Conservation (phyloP, 768 basidiomycete genomes). For the Xerocomellus dryophilus region DNA sequence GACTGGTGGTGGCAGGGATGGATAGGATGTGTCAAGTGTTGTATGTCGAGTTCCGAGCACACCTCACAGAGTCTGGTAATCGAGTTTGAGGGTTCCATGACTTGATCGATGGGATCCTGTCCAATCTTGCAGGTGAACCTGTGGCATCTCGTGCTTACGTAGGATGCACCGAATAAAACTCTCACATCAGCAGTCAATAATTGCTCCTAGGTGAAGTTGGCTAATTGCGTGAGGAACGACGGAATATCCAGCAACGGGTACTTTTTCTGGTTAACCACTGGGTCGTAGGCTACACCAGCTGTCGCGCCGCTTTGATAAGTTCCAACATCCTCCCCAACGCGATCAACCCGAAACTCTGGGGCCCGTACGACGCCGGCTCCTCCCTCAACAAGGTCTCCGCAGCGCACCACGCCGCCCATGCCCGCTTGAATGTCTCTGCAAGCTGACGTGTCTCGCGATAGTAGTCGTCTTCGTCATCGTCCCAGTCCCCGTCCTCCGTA, state of each 20-base stretch:
- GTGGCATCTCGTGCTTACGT: no score
- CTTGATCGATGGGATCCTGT: not conserved
- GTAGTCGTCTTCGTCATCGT: conserved; percentile 30
- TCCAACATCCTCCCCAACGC: conserved; percentile 45
- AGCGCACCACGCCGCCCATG: conserved; percentile 45
- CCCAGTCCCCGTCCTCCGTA: conserved; percentile 23
- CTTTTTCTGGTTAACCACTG: no score
- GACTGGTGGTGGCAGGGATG: not conserved
- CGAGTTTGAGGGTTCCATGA: not conserved
- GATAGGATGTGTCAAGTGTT: not conserved
- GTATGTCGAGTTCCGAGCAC: conserved; percentile 3
- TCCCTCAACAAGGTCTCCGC: conserved; percentile 31
- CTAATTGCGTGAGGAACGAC: no score
- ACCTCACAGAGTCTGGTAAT: conserved; percentile 1
- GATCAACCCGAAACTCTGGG: conserved; percentile 28
- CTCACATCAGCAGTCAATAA: no score
- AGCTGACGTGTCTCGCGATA: conserved; percentile 30
- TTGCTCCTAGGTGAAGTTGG: no score
- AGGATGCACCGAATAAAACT: no score
- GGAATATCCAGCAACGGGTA: no score
- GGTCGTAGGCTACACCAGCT: not conserved
- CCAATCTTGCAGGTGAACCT: no score
- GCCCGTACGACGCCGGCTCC: conserved; percentile 34
- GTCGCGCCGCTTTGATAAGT: conserved; percentile 31
- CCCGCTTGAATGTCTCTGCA: conserved; percentile 35